Percentiles rank a stretch among this genome's conserved stretches.
Conservation (phyloP, 345 rosid species). For the Dimocarpus longan region DNA sequence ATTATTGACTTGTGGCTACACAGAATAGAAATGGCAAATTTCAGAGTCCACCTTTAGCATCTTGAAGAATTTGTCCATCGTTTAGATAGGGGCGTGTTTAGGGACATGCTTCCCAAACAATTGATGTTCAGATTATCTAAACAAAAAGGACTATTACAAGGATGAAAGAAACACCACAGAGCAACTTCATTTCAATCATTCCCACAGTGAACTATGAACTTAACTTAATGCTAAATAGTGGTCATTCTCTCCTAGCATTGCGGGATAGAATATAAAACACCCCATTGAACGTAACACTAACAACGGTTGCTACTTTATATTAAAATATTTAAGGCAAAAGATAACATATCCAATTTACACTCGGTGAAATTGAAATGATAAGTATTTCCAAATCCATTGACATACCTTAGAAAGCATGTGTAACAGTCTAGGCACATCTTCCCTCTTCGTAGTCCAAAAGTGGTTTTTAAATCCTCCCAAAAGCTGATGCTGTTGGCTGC, state of each 20-base stretch:
- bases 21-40: no score
- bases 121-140: no score
- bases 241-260: no score
- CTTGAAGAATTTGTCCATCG: no score
- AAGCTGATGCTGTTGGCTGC: background rate
- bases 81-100: no score
- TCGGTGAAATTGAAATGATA: background rate
- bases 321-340: background rate
- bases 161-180: no score
- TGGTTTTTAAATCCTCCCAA: background rate
- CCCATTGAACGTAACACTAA: background rate
- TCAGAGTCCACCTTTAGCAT: no score
- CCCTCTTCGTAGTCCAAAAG: background rate
- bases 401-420: background rate
- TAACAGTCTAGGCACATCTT: background rate
- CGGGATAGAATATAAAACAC: background rate
- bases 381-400: background rate
- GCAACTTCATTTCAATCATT: background rate
- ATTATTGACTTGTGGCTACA: no score
- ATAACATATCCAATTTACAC: conserved; percentile 15
- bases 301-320: background rate
- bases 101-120: no score
- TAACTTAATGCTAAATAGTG: no score
- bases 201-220: background rate
- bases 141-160: no score